Base-by-base conservation (phyloP, 2,329 filamentous ascomycete genomes). In the Dothideomycetidae sp. region DNA sequence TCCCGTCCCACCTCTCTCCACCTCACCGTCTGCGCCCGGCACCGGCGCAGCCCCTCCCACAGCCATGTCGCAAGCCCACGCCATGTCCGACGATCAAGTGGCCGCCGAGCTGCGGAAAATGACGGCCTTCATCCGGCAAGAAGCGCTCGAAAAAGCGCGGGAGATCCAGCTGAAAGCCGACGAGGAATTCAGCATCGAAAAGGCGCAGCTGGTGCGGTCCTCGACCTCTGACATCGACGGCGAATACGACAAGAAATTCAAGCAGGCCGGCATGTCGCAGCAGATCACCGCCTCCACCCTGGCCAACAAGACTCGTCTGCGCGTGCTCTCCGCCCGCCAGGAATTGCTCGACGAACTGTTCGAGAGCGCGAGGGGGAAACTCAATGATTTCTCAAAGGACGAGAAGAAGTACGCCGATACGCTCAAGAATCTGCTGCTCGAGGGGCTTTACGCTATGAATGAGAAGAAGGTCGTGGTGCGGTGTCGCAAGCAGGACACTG, bases 81-180 rank as follows among this genome's bases (percentile, higher is more conserved):
- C 84, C 61, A 80, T 96, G 67, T 93, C 86, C 66, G 86, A 94
- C 73, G 85, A 93, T 68, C 85, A 93, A 85, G 90, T 98, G 72
- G 78, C 82, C 66, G 78, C 83, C 66, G 90, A 98, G 76, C 82
- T 98, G 65, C 86, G 83, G 72, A 98, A 98, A 75, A 98, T 98
- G 90, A 96, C 90, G 43, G 88, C 86, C 58, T 98, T 98, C 75
- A 98, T 98, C 76, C 83, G 85, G 63, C 90, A 96, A 67, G 90
- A 98, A 68, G 90, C 90, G 42, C 74, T 81, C 55, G 90, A 98
- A 61, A 98, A 98, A 66, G 85, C 85, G 53, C 81, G 81, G 58
- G 90, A 98, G 65, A 96, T 98, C 63, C 76, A 90, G 57, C 80
- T 96, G 67, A 96, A 96, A 67, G 90, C 90, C 61, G 86, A 96